Evolutionary conservation across 2,329 filamentous ascomycete genomes (phyloP), one percentile per base, ranked within the genome.

Genomic region (Sporothrix brunneoviolacea): DNA sequence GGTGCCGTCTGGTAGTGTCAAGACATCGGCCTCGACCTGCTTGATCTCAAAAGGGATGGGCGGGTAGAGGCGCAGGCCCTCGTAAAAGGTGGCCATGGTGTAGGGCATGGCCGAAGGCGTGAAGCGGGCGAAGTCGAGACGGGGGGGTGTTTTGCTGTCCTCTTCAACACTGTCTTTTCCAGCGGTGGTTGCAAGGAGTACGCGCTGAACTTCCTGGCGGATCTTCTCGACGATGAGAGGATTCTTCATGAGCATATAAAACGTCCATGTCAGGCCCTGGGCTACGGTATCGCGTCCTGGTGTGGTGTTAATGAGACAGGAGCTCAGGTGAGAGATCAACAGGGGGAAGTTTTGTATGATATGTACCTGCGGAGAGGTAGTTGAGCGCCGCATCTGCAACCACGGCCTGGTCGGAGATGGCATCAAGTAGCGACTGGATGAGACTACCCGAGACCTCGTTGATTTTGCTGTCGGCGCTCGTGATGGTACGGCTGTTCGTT

Each of bases 41-140:
- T 81, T 82, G 56, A 85, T 76, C 60, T 85, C 82, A 54, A 85
- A 80, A 1, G 82, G 82, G 24, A 85, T 76, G 3, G 81, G 80
- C 3, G 82, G 82, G 55, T 77, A 83, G 7, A 84, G 67, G 4
- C 82, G 74, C 3, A 85, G 65, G 3, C 76, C 63, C 59, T 85
- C 82, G 62, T 82, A 80, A 59, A 83, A 83, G 12, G 78, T 72
- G 33, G 82, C 79, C 55, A 76, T 72, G n/a, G 71, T 72, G 60
- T 79, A 83, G 3, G 81, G 80, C 32, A 78, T 59, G 9, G 67
- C 61, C 9, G 60, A 40, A 0, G 76, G 70, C 2, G 68, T 70
- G 32, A 71, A 71, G 53, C 63, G 56, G 27, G 65, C 64, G 1
- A 61, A 64, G 54, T 62, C 56, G 40, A 59, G 59, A 38, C 12